phyloP scores from a whole-genome alignment of 2,329 filamentous ascomycete species.

The Sclerotinia glacialis region DNA sequence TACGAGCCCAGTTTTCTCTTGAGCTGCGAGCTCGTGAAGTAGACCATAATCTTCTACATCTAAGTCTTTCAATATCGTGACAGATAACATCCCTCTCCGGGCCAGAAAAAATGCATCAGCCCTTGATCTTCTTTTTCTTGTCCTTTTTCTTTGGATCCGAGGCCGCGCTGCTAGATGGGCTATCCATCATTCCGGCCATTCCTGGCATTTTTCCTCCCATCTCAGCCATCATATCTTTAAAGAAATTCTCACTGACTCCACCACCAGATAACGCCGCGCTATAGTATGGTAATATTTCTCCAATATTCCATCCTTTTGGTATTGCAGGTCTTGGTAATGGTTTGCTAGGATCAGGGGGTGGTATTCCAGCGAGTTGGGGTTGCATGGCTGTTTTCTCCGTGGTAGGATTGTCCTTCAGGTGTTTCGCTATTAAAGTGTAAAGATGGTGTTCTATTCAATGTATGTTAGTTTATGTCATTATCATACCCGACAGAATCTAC shows the following conservation, averaged over 20 bases:
- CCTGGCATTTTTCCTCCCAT: slow-evolving; percentile 57
- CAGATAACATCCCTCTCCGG: background rate
- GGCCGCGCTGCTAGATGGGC: slow-evolving; percentile 34
- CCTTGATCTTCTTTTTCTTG: slow-evolving; percentile 37
- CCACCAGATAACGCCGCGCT: slow-evolving; percentile 88
- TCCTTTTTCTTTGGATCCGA: slow-evolving; percentile 50
- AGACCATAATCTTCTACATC: background rate
- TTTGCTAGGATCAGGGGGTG: slow-evolving; percentile 60
- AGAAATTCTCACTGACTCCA: slow-evolving; percentile 88
- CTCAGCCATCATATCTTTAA: slow-evolving; percentile 96
- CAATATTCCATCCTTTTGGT: slow-evolving; percentile 89
- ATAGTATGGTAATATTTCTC: slow-evolving; percentile 77
- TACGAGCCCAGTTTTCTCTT: slow-evolving; percentile 1
- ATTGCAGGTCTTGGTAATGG: slow-evolving; percentile 69
- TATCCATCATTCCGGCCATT: slow-evolving; percentile 43
- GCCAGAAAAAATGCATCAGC: slow-evolving; percentile 22
- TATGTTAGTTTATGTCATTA: background rate
- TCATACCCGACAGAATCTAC: background rate
- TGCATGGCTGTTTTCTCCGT: slow-evolving; percentile 67
- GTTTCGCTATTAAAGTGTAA: slow-evolving; percentile 73
- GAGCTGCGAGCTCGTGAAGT: background rate
- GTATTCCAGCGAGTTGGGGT: slow-evolving; percentile 68
- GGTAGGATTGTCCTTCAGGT: slow-evolving; percentile 76
- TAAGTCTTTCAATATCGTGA: background rate
- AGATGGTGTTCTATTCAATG: slow-evolving; percentile 71